Evolutionary conservation across 1,139 yeast genomes (phyloP), one percentile per base, ranked within the genome.

Genomic region (Nadsonia starkeyi-henricii): DNA sequence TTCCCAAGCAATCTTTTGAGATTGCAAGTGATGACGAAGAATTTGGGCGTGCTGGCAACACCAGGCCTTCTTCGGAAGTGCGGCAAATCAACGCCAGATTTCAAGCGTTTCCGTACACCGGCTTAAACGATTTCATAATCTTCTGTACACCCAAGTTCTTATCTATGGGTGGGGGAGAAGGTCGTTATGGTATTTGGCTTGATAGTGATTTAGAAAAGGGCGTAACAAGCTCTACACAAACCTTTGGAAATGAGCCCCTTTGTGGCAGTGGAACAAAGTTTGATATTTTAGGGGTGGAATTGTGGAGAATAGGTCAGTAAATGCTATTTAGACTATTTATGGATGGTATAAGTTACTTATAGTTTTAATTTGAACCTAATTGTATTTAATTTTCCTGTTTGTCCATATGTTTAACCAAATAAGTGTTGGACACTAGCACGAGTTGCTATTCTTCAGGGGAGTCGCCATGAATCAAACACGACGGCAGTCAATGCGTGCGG

Each of bases 121-220:
- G 96, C 0, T 62, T 82, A 44, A 91, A 91, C 61, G 95, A 88
- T 61, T 89, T 81, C 62, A 75, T 85, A 47, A 78, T 91, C 21
- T 86, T 84, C 62, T 85, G 96, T 52, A 85, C 91, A 43, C 78
- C 77, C 51, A 72, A 77, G 28, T 89, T 81, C 58, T 70, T 93
- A 43, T 81, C 95, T 18, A 72, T 91, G 57, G 99, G 98, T 1
- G 94, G 95, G 0, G 95, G 96, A 3, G 79, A 78, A 56, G 97
- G 97, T 2, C 86, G 84, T 58, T 89, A 86, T 64, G 98, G 97
- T 1, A 69, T 93, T 20, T 91, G 94, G 89, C 70, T 89, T 20
- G 95, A 86, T 62, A 81, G 77, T 49, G 75, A 80, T 43, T 72
- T 91, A 47, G 71, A 76, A 52, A 73, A 73, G 47, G 98, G 97